A percentile compares a stretch with the other conserved stretches of the same genome.
These are phyloP conservation scores for Plasmopara viticola DNA, from an alignment of 352 stramenopile genomes.

Conservation along the genomic window DNA sequence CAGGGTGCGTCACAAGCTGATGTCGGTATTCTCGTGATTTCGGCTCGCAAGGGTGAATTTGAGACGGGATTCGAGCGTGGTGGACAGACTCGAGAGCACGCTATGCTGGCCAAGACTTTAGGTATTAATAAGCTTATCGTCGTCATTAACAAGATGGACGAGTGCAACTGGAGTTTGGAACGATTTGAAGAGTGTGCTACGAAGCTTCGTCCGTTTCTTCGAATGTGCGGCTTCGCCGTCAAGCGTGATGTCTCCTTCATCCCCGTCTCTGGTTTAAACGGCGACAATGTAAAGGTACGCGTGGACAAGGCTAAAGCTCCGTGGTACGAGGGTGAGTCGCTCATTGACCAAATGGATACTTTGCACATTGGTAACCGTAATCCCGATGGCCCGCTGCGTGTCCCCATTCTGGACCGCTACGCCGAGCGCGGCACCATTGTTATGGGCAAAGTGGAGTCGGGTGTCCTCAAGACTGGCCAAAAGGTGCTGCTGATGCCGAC, in stretches of 20 bases:
- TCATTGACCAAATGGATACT: constrained; percentile 92
- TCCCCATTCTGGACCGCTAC: constrained; percentile 98
- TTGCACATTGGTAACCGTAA: constrained; percentile 90
- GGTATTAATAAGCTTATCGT: constrained; percentile 98
- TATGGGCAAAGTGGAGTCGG: constrained; percentile 98
- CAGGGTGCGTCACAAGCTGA: constrained; percentile 96
- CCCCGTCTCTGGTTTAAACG: constrained; percentile 93
- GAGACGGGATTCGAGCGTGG: constrained; percentile 98
- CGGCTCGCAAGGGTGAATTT: constrained; percentile 95
- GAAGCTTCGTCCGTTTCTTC: constrained; percentile 94
- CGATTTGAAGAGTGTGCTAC: constrained; percentile 88
- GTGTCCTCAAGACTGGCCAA: constrained; percentile 87
- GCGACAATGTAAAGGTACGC: constrained; percentile 95
- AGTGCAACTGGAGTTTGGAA: constrained; percentile 93
- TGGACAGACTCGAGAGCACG: constrained; percentile 98
- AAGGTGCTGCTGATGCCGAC: constrained; percentile 96
- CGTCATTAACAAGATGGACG: constrained; percentile 99
- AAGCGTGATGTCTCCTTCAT: constrained; percentile 98
- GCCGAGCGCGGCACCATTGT: constrained; percentile 94
- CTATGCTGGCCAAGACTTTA: constrained; percentile 98
- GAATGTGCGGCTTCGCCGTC: constrained; percentile 94
- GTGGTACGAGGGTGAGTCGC: constrained; percentile 93
- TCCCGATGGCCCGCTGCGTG: constrained; percentile 85
- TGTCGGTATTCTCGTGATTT: constrained; percentile 96
- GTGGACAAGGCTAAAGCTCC: constrained; percentile 49